Conservation (phyloP, 108 stramenopile genomes). For the Nitzschia sp. region DNA sequence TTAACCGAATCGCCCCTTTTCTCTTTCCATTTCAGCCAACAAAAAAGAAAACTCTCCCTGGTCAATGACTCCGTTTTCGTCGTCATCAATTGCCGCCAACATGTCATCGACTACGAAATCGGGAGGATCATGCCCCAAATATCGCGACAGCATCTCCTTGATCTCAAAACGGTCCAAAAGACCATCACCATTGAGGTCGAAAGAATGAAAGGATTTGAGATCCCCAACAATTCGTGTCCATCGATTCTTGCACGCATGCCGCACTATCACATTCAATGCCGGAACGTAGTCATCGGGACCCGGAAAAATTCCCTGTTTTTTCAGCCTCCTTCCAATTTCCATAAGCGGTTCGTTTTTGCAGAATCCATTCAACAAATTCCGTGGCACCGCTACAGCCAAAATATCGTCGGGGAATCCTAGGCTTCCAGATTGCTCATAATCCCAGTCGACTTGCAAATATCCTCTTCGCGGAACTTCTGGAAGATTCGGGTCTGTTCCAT, state of each 20-base stretch:
- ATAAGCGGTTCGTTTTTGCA: constrained; percentile 79
- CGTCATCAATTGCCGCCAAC: constrained; percentile 67
- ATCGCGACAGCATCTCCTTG: constrained; percentile 38
- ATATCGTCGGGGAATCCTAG: constrained; percentile 40
- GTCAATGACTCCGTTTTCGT: constrained; percentile 72
- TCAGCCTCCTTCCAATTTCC: constrained; percentile 54
- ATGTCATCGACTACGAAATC: constrained; percentile 71
- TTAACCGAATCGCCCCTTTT: constrained; percentile 20
- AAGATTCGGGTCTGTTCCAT: constrained; percentile 28
- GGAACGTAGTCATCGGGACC: constrained; percentile 67
- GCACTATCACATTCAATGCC: constrained; percentile 64
- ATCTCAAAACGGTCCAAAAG: constrained; percentile 61
- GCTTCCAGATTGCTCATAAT: constrained; percentile 28
- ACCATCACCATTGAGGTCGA: constrained; percentile 76
- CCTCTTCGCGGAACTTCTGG: constrained; percentile 58
- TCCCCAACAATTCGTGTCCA: constrained; percentile 46
- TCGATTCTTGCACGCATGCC: constrained; percentile 64
- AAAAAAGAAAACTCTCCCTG: constrained; percentile 63
- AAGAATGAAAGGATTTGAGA: constrained; percentile 49
- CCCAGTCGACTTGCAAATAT: constrained; percentile 71
- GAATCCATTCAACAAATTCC: constrained; percentile 80
- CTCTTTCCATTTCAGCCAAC: constrained; percentile 49
- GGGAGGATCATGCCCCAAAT: constrained; percentile 57
- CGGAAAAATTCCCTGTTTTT: constrained; percentile 49
- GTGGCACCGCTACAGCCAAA: constrained; percentile 67